A percentile compares a stretch with the other conserved stretches of the same genome.
Conservation (phyloP, 148 eudicot genomes). For the Limonium bicolor region DNA sequence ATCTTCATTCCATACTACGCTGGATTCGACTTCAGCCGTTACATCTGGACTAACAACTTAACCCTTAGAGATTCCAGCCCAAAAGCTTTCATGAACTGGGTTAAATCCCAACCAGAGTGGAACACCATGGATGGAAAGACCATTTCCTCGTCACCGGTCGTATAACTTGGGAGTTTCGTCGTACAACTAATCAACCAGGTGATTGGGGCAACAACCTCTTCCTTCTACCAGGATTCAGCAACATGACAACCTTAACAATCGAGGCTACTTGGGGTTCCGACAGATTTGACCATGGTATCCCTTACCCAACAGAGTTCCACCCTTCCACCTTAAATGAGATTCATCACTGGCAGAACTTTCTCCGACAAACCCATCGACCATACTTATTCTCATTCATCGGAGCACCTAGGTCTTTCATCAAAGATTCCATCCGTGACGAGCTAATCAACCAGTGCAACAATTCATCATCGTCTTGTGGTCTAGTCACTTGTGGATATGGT, state of each 20-base stretch:
- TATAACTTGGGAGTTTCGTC: constrained; percentile 76
- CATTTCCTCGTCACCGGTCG: constrained; percentile 68
- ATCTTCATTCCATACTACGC: constrained; percentile 60
- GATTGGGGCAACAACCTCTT: constrained; percentile 61
- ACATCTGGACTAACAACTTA: constrained; percentile 16
- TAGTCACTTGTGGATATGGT: constrained; percentile 57
- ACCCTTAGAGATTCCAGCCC: constrained; percentile 26
- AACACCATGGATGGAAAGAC: constrained; percentile 30
- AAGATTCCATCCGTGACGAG: constrained; percentile 63
- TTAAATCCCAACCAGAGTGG: constrained; percentile 53
- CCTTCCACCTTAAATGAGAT: constrained; percentile 47
- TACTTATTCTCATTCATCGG: constrained; percentile 80
- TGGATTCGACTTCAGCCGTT: constrained; percentile 49
- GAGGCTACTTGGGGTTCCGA: constrained; percentile 60
- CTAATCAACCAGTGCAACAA: constrained; percentile 54
- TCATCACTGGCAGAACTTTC: constrained; percentile 34
- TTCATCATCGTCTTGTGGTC: constrained; percentile 28
- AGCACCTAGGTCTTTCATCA: constrained; percentile 71
- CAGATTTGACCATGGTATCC: constrained; percentile 47
- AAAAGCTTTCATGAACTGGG: constrained; percentile 26
- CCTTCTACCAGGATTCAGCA: constrained; percentile 35
- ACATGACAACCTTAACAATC: constrained; percentile 48
- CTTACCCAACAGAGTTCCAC: constrained; percentile 77
- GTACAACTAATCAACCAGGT: constrained; percentile 13
- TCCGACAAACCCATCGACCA: constrained; percentile 22